A percentile compares a stretch with the other conserved stretches of the same genome.
Conservation (phyloP, 257 asterid species). For the Solanum peruvianum region DNA sequence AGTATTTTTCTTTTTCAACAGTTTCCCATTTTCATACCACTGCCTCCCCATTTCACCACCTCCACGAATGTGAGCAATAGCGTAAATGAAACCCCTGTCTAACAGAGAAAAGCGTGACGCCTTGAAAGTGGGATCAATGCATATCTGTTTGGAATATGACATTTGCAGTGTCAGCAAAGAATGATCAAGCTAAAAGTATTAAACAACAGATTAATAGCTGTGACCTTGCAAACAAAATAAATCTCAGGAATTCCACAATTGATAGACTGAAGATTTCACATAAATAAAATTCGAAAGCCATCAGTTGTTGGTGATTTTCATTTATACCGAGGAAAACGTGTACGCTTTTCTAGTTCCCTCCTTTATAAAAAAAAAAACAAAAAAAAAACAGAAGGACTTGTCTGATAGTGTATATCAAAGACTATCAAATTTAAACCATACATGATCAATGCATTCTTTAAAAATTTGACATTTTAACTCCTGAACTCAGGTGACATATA, state of each 20-base stretch:
- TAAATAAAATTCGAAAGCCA: not conserved
- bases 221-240: not conserved
- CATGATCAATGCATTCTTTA: not conserved
- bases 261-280: not conserved
- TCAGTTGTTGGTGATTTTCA: not conserved
- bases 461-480: not conserved
- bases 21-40: constrained; percentile 93
- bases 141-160: constrained; percentile 37
- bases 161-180: not conserved
- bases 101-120: constrained; percentile 71
- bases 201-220: not conserved
- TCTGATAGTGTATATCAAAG: not conserved
- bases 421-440: not conserved
- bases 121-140: constrained; percentile 76
- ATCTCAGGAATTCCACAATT: not conserved
- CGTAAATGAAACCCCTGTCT: constrained; percentile 78
- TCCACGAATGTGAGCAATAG: constrained; percentile 86
- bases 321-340: not conserved
- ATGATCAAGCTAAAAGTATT: not conserved
- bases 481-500: not conserved
- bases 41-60: constrained; percentile 99
- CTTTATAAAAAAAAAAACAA: not conserved
- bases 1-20: constrained; percentile 78
- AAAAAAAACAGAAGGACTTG: not conserved
- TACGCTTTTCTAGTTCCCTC: not conserved